phyloP scores from a whole-genome alignment of 2,329 filamentous ascomycete genomes.

The Botryotinia globosa region DNA sequence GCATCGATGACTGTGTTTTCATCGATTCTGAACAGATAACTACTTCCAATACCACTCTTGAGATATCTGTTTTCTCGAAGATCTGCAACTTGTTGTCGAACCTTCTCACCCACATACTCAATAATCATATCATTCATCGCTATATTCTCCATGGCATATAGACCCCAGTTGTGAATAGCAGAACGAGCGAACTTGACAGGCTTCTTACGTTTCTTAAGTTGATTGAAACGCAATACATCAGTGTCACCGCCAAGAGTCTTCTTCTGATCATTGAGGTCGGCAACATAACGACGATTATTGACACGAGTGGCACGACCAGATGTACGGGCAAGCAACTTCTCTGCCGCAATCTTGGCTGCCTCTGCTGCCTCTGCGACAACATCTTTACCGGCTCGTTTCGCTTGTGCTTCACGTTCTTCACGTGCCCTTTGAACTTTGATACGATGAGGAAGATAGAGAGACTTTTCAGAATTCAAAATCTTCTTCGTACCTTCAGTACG shows the following conservation, averaged over 20 bases:
- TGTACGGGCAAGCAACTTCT: slow-evolving; percentile 80
- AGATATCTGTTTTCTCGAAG: slow-evolving; percentile 88
- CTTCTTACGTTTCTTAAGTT: slow-evolving; percentile 99
- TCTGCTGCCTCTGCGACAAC: slow-evolving; percentile 64
- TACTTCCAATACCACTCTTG: slow-evolving; percentile 94
- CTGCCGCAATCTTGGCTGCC: slow-evolving; percentile 68
- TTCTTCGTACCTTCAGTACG: slow-evolving; percentile 92
- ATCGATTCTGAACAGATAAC: slow-evolving; percentile 96
- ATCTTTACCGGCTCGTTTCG: slow-evolving; percentile 66
- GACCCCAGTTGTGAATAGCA: slow-evolving; percentile 97
- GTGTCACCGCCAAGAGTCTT: slow-evolving; percentile 79
- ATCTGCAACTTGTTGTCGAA: slow-evolving; percentile 95
- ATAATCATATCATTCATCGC: slow-evolving; percentile 99
- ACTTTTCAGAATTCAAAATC: slow-evolving; percentile 96
- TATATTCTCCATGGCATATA: slow-evolving; percentile 98
- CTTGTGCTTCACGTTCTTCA: slow-evolving; percentile 82
- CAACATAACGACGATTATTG: slow-evolving; percentile 90
- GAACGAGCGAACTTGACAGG: slow-evolving; percentile 96
- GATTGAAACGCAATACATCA: slow-evolving; percentile 94
- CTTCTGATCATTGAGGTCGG: slow-evolving; percentile 94
- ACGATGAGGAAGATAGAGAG: slow-evolving; percentile 94
- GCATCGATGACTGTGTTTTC: slow-evolving; percentile 97
- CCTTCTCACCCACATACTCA: slow-evolving; percentile 97
- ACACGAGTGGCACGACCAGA: slow-evolving; percentile 91
- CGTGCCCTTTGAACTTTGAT: slow-evolving; percentile 91